phyloP scores from a whole-genome alignment of 1,284 basidiomycete genomes.

The Termitomyces sp. region DNA sequence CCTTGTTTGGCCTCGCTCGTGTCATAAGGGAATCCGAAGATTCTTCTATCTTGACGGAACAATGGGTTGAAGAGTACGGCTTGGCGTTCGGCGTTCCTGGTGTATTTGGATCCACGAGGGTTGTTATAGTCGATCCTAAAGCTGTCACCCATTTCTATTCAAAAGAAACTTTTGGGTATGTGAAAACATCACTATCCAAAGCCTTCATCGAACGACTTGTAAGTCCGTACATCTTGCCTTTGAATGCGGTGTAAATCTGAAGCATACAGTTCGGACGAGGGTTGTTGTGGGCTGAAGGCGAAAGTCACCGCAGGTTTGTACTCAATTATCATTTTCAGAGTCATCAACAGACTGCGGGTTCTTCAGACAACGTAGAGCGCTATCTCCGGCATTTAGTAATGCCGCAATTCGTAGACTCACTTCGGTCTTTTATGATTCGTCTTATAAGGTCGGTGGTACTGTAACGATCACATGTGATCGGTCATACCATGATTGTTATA shows the following conservation, averaged over 20 bases:
- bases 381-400: slow-evolving; percentile 43
- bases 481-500: slow-evolving; percentile 17
- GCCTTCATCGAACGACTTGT: slow-evolving; percentile 39
- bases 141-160: slow-evolving; percentile 49
- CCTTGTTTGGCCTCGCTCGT: slow-evolving; percentile 32
- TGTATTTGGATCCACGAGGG: slow-evolving; percentile 32
- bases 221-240: slow-evolving; percentile 8
- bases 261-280: slow-evolving; percentile 38
- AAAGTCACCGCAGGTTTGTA: slow-evolving; percentile 41
- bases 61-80: slow-evolving; percentile 45
- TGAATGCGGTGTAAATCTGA: background rate
- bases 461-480: background rate
- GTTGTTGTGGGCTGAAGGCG: slow-evolving; percentile 47
- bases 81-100: slow-evolving; percentile 38
- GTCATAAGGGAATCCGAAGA: slow-evolving; percentile 25
- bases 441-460: slow-evolving; percentile 41
- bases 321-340: no score
- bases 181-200: slow-evolving; percentile 32
- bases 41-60: slow-evolving; percentile 30
- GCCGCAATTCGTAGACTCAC: slow-evolving; percentile 36
- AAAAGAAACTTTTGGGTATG: slow-evolving; percentile 45
- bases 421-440: slow-evolving; percentile 38
- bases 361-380: slow-evolving; percentile 36
- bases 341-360: no score
- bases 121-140: slow-evolving; percentile 50